These are phyloP conservation scores for Apiospora arundinis DNA, from an alignment of 2,329 filamentous ascomycete species.

Conservation along the genomic window DNA sequence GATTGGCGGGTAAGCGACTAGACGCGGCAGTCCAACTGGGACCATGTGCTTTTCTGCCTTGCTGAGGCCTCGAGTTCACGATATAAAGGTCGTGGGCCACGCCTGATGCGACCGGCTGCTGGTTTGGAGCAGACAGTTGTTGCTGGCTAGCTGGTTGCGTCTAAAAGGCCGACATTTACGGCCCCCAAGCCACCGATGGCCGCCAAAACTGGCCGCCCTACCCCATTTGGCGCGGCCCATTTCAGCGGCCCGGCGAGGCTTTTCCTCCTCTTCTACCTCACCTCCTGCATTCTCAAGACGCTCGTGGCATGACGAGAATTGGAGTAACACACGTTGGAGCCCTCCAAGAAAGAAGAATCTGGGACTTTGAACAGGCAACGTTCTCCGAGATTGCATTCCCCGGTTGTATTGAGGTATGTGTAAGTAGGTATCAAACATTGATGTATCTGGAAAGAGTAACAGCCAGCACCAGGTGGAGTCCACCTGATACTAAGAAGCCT, in stretches of 20 bases:
- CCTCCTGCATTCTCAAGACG: background rate
- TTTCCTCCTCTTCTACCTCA: conserved; percentile 23
- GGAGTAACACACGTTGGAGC: conserved; percentile 12
- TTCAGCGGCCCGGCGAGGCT: conserved; percentile 37
- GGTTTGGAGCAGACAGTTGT: conserved; percentile 23
- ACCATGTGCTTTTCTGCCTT: conserved; percentile 34
- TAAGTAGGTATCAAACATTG: background rate
- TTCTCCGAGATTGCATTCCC: background rate
- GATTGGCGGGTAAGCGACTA: conserved; percentile 38
- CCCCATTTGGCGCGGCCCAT: conserved; percentile 33
- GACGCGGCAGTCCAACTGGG: conserved; percentile 28
- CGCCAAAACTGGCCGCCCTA: conserved; percentile 33
- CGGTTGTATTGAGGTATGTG: background rate
- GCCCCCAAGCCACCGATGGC: conserved; percentile 39
- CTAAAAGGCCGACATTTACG: conserved; percentile 34
- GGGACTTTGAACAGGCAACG: background rate
- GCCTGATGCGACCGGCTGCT: conserved; percentile 32
- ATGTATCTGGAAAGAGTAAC: background rate
- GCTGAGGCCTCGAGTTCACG: conserved; percentile 26
- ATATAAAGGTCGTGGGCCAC: conserved; percentile 38
- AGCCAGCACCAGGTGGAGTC: too few species aligned
- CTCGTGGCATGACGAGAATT: conserved; percentile 8
- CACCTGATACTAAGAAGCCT: too few species aligned
- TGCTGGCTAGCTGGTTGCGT: conserved; percentile 28
- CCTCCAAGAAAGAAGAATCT: background rate